Conservation (phyloP, 1,284 basidiomycete species). For the Phaffia rhodozyma region DNA sequence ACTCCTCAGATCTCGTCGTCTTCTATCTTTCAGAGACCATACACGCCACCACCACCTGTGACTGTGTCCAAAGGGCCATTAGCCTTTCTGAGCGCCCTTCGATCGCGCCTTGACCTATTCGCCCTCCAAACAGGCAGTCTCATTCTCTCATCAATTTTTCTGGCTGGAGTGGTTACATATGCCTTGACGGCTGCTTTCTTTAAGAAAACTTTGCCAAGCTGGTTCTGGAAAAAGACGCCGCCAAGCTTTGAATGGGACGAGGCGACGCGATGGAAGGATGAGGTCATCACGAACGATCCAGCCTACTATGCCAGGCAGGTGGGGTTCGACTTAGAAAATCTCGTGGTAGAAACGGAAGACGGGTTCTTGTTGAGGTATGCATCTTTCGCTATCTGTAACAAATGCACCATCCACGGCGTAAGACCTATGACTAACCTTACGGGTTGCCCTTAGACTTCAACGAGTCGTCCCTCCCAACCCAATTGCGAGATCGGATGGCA, state of each 20-base stretch:
- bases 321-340: constrained; percentile 47
- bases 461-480: constrained; percentile 37
- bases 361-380: constrained; percentile 43
- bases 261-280: constrained; percentile 38
- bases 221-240: constrained; percentile 26
- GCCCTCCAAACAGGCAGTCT: constrained; percentile 40
- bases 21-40: constrained; percentile 31
- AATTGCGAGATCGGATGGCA: constrained; percentile 36
- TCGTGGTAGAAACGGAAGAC: constrained; percentile 47
- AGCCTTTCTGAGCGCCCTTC: not conserved
- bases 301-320: constrained; percentile 45
- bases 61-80: not conserved
- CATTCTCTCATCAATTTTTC: constrained; percentile 42
- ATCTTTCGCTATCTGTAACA: too few species aligned
- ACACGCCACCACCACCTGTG: constrained; percentile 32
- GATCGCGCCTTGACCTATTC: constrained; percentile 33
- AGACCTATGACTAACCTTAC: constrained; percentile 5
- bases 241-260: constrained; percentile 43
- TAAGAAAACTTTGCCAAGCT: constrained; percentile 26
- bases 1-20: constrained; percentile 14
- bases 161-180: constrained; percentile 37
- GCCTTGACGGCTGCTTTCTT: constrained; percentile 30
- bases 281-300: constrained; percentile 44
- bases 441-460: constrained; percentile 10
- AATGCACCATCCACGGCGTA: not conserved